phyloP scores from a whole-genome alignment of 2,329 filamentous ascomycete species.

The Cytospora paraplurivora region DNA sequence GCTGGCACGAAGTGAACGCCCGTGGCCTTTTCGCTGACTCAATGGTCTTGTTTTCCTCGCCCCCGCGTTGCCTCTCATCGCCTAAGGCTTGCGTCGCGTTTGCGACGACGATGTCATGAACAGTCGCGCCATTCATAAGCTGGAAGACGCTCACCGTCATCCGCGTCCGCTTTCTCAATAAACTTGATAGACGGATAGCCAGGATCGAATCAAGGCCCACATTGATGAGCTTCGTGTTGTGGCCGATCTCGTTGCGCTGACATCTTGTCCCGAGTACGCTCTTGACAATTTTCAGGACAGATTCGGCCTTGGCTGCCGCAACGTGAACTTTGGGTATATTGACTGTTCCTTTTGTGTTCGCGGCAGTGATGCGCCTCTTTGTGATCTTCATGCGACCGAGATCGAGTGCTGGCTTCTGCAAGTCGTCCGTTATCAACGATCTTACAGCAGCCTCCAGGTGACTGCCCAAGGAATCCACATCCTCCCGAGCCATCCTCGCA shows the following conservation, averaged over 20 bases:
- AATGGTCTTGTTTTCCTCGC: not conserved
- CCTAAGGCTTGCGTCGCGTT: not conserved
- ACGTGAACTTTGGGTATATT: not conserved
- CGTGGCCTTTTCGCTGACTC: not conserved
- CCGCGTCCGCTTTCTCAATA: conserved; percentile 30
- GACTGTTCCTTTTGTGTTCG: not conserved
- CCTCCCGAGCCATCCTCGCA: conserved; percentile 25
- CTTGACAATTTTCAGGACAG: conserved; percentile 29
- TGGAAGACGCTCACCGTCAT: conserved; percentile 32
- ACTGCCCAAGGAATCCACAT: conserved; percentile 18
- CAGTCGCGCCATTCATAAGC: conserved; percentile 31
- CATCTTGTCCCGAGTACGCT: conserved; percentile 25
- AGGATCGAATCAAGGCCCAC: conserved; percentile 33
- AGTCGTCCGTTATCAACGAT: conserved; percentile 5
- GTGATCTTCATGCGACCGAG: not conserved
- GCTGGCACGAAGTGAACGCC: conserved; percentile 3
- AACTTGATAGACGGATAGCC: conserved; percentile 32
- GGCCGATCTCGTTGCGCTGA: conserved; percentile 26
- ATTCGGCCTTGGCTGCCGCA: conserved; percentile 6
- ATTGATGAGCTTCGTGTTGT: conserved; percentile 31
- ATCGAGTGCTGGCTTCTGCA: conserved; percentile 17
- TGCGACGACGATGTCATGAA: conserved; percentile 25
- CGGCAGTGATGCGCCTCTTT: not conserved
- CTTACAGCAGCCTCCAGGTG: conserved; percentile 20
- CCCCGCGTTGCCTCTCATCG: not conserved